Evolutionary conservation across 768 basidiomycete genomes (phyloP), one percentile per base, ranked within the genome.

Genomic region (Suillus hirtellus): DNA sequence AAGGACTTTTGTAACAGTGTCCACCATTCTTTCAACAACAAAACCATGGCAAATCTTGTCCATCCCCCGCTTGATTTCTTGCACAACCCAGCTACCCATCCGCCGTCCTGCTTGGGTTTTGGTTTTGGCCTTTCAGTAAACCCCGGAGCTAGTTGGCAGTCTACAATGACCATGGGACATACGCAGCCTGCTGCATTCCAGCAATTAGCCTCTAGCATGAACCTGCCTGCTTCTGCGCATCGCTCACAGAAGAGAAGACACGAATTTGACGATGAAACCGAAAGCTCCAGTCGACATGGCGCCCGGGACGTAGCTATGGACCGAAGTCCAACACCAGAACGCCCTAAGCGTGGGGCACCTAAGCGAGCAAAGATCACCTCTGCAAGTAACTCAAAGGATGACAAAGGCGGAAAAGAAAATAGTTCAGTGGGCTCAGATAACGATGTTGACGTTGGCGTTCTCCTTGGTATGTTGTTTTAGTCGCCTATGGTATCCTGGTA

Each of bases 281-380:
- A 85, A 62, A 58, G 40, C 15, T 74, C 76, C 31, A 75, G 67
- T 60, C 76, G 67, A 52, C 71, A 63, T 59, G 66, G 52, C 6
- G 70, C 72, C 34, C 75, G 83, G 63, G 91, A 92, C 67, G 84
- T 89, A 60, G 82, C 86, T 17, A 94, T 94, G 92, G 92, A 93
- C 73, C 82, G 90, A 64, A 92, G 91, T 67, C 91, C 92, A 9
- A 92, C 92, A 2, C 90, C 92, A 17, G 92, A 95, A 73, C 82
- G 89, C 50, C 85, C 84, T 42, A 91, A 87, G 75, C 85, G 88
- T 68, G 81, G 82, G 6, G 79, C 85, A 42, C 88, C 87, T 19
- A 93, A 93, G 75, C 85, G 89, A 64, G 83, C 84, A 66, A 76
- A 64, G 64, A 63, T 68, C 70, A 69, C 61, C 24, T 46, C 63